Conservation (phyloP, 495 filamentous ascomycete genomes). For the Elaphomyces granulatus region DNA sequence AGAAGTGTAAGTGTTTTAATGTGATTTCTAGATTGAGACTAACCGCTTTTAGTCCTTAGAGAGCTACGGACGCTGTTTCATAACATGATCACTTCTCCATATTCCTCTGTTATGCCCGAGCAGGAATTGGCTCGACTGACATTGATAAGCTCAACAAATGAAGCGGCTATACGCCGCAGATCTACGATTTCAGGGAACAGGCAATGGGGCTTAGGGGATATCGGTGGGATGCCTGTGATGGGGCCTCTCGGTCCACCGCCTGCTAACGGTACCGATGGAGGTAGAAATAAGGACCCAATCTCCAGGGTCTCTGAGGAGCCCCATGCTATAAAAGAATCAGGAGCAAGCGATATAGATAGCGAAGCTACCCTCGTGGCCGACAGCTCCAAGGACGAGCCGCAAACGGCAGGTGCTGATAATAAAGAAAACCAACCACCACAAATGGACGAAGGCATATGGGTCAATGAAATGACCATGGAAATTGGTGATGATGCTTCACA, state of each 20-base stretch:
- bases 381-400: slow-evolving; percentile 10
- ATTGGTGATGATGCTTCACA: slow-evolving; percentile 3
- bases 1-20: slow-evolving; percentile 44
- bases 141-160: slow-evolving; percentile 46
- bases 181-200: slow-evolving; percentile 35
- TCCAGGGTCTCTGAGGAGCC: slow-evolving; percentile 8
- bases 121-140: slow-evolving; percentile 73
- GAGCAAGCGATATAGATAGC: slow-evolving; percentile 25
- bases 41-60: slow-evolving; percentile 39
- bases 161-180: slow-evolving; percentile 40
- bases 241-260: slow-evolving; percentile 37
- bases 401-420: slow-evolving; percentile 16
- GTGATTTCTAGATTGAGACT: background rate
- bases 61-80: slow-evolving; percentile 63
- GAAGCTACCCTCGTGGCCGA: slow-evolving; percentile 40
- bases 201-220: slow-evolving; percentile 32
- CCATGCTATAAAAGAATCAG: slow-evolving; percentile 7
- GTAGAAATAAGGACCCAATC: slow-evolving; percentile 16
- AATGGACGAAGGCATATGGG: slow-evolving; percentile 8
- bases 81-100: slow-evolving; percentile 46
- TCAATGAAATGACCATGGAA: slow-evolving; percentile 7
- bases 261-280: slow-evolving; percentile 7
- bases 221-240: slow-evolving; percentile 35
- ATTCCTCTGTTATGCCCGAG: slow-evolving; percentile 46
- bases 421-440: slow-evolving; percentile 31